Conservation (phyloP, 2,329 filamentous ascomycete species). For the Aspergillus transmontanensis region DNA sequence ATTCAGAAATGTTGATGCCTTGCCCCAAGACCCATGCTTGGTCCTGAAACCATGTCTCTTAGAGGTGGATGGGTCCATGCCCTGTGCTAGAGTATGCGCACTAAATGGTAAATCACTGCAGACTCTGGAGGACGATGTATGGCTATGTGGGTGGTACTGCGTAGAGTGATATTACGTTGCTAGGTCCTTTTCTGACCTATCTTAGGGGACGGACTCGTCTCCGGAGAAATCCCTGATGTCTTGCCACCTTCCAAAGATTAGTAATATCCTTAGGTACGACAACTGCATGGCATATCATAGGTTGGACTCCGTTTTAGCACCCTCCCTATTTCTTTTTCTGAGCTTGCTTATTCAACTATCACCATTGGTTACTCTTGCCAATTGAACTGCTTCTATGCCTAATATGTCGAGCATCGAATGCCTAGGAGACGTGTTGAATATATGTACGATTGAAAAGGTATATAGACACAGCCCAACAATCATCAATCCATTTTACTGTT, state of each 20-base stretch:
- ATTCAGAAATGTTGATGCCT: constrained; percentile 16
- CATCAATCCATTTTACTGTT: neutral
- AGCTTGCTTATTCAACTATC: neutral
- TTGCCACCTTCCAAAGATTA: neutral
- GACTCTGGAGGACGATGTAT: neutral
- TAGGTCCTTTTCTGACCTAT: neutral
- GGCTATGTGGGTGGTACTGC: neutral
- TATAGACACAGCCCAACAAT: neutral
- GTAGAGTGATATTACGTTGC: neutral
- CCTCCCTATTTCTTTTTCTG: neutral
- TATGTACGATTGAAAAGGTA: neutral
- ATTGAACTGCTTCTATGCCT: neutral
- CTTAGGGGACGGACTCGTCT: neutral
- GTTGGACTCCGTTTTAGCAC: neutral
- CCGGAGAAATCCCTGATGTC: neutral
- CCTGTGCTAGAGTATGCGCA: neutral
- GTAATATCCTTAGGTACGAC: neutral
- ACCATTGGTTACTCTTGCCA: neutral
- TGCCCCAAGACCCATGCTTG: constrained; percentile 10
- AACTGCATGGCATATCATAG: neutral
- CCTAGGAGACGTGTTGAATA: neutral
- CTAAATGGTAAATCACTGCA: neutral
- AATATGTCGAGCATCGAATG: neutral
- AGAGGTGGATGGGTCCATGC: neutral
- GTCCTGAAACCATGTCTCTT: neutral